Base-by-base conservation (phyloP, 495 filamentous ascomycete species). In the Cladorrhinum samala region DNA sequence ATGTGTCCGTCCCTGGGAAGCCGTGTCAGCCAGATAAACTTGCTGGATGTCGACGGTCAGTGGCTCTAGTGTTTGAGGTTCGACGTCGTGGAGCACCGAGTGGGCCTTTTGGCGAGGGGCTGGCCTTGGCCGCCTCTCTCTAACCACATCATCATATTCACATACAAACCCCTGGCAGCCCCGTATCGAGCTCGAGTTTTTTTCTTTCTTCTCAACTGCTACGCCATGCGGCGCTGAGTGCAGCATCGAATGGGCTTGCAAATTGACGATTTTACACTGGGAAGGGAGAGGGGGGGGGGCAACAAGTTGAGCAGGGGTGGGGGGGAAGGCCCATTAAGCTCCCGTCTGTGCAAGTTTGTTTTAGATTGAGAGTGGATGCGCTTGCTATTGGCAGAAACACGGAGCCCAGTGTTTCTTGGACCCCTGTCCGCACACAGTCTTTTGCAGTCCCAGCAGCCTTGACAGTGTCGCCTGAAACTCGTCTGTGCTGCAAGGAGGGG, bases 1-100 rank as follows among this genome's bases (percentile, higher is more conserved):
- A 50, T 52, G 52, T 54, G 52, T 52, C 53, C 49, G 49, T 54
- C 54, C 47, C 51, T 55, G 42, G 16, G 14, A 45, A 11, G 5
- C 27, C 11, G 55, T 59, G 53, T 54, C 56, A 49, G 58, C 48
- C 38, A 27, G 50, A 54, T 44, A 36, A 43, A 40, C 9, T 40
- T 19, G 49, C 37, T 56, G 45, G 55, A 53, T 25, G 43, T 53
- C 53, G 47, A 49, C 42, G 37, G 40, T 46, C 57, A 64, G 46
- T 68, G 61, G 66, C 57, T 56, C 64, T 53, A 63, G 61, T 63
- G 66, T 68, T 67, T 68, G 64, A 68, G 59, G 49, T 59, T 60
- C 54, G 56, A 40, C 51, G 57, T 55, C 58, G 60, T 68, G 62
- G 60, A 58, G 60, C 58, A 38, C 57, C 30, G 57, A 49, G 58